Evolutionary conservation across 2,329 filamentous ascomycete genomes (phyloP).

Genomic region (Fusarium anthophilum): DNA sequence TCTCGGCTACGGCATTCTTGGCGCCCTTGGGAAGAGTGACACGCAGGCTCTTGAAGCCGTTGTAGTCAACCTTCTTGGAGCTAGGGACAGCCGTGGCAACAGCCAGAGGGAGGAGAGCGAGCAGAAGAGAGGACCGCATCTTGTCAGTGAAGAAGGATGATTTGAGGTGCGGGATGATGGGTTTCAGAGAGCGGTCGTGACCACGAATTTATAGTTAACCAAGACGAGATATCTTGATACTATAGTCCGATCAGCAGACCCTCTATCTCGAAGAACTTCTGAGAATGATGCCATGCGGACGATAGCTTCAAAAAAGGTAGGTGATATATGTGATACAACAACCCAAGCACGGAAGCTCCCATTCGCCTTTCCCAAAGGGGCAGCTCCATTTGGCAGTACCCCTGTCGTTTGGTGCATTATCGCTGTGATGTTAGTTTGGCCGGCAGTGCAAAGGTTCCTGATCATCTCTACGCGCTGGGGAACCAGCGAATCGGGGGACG

Average conservation of each 20-base stretch:
- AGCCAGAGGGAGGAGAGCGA: constrained; percentile 22
- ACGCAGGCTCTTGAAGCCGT: constrained; percentile 32
- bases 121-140: constrained; percentile 13
- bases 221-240: neutral
- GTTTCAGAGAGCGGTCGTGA: neutral
- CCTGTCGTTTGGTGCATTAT: constrained; percentile 16
- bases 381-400: neutral
- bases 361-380: constrained; percentile 26
- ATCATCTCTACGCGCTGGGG: constrained; percentile 7
- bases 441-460: constrained; percentile 27
- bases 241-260: neutral
- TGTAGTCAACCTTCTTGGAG: constrained; percentile 34
- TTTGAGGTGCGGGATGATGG: neutral
- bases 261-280: constrained; percentile 15
- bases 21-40: constrained; percentile 21
- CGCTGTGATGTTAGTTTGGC: constrained; percentile 11
- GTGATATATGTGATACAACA: constrained; percentile 29
- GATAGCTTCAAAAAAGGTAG: constrained; percentile 26
- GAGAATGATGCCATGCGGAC: constrained; percentile 25
- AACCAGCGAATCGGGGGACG: neutral
- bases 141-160: constrained; percentile 7
- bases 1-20: constrained; percentile 2
- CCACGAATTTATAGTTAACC: constrained; percentile 9
- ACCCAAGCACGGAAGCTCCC: constrained; percentile 30
- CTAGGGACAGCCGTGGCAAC: constrained; percentile 16